Conservation (phyloP, 192 early-diverging fungal genomes). For the Phlyctochytrium bullatum region DNA sequence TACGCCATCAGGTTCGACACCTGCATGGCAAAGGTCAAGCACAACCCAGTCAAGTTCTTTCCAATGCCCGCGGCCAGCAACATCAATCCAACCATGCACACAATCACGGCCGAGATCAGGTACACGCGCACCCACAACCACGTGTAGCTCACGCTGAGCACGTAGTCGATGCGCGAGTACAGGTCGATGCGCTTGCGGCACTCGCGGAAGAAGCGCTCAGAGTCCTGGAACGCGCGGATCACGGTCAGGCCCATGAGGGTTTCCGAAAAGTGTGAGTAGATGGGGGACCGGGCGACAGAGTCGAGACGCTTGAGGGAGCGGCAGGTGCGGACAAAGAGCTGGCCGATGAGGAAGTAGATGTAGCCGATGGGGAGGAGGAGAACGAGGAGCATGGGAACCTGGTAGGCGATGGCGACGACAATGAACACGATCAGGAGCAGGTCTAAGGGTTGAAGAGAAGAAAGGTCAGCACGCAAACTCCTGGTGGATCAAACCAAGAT, state of each 20-base stretch:
- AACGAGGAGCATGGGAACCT: not conserved
- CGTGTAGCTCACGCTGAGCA: slow-evolving; percentile 4
- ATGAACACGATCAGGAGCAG: not conserved
- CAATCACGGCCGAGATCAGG: slow-evolving; percentile 10
- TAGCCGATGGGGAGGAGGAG: slow-evolving; percentile 7
- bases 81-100: slow-evolving; percentile 63
- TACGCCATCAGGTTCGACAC: slow-evolving; percentile 71
- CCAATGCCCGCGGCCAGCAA: slow-evolving; percentile 59
- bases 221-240: not conserved
- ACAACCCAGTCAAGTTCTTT: slow-evolving; percentile 76
- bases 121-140: slow-evolving; percentile 22
- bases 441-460: not conserved
- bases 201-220: slow-evolving; percentile 5
- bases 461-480: not conserved
- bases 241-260: slow-evolving; percentile 16
- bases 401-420: not conserved
- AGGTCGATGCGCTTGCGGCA: not conserved
- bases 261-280: slow-evolving; percentile 36
- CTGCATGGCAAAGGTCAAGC: slow-evolving; percentile 71
- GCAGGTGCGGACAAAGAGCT: slow-evolving; percentile 20
- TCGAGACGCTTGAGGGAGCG: slow-evolving; percentile 37
- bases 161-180: slow-evolving; percentile 8
- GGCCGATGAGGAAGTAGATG: slow-evolving; percentile 11
- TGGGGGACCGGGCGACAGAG: slow-evolving; percentile 28
- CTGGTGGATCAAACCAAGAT: not conserved